Evolutionary conservation across 2,329 filamentous ascomycete genomes (phyloP), one percentile per base, ranked within the genome.

Genomic region (Escovopsis sp.): DNA sequence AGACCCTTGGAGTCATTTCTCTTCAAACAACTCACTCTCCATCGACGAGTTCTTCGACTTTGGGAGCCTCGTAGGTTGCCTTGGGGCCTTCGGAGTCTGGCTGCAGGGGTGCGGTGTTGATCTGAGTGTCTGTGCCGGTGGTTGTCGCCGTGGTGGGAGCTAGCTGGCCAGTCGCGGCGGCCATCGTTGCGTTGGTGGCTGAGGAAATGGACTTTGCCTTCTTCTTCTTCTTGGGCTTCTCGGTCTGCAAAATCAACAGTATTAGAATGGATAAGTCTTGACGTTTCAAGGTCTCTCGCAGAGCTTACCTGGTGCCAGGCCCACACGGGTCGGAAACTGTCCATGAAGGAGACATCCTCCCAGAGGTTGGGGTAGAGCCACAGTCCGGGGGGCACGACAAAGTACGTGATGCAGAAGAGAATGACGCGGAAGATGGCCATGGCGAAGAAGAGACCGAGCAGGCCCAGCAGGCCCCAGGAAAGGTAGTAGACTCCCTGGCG

Each of bases 341-440:
- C 91, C 62, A 98, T 82, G 66, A 98, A 96, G 7, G 89, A 94
- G 25, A 98, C 91, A 58, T 98, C 91, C 61, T 98, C 91, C 68
- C 95, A 98, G 15, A 98, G 67, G 58, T 98, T 98, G 39, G 91
- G 91, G 65, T 89, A 98, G 36, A 98, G 72, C 91, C 91, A 98
- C n/a, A 98, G 71, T 53, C 91, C 91, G 3, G 91, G 91, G 4
- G 88, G 68, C 1, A 77, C 71, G 13, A 73, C 71, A 57, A 96
- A 94, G 63, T 94, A 87, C 16, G 91, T 96, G 58, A 94, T 65
- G 58, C 85, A 81, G 68, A 98, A 98, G 25, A 98, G 70, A 46
- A 98, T 94, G 43, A 96, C 73, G 45, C 91, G 80, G 74, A 98
- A 87, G 56, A 98, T 94, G 6, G 89, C 84, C 91, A 98, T 96